Conservation (phyloP, 352 stramenopile species). For the Pythium angustatum region DNA sequence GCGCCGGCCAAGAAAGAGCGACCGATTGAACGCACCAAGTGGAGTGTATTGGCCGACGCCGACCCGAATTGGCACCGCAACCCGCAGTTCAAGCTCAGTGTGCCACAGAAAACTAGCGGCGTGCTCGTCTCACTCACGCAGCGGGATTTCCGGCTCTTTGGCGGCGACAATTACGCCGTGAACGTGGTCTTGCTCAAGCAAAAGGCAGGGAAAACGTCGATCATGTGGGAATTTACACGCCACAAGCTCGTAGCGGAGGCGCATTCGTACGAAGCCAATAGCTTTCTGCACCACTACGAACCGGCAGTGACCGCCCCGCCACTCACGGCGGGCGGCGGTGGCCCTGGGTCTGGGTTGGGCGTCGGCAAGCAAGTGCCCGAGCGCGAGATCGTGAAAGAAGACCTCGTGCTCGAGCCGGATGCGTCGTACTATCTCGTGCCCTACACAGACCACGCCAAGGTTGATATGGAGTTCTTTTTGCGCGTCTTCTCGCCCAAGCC, state of each 20-base stretch:
- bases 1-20: conserved; percentile 30
- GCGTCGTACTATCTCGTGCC: conserved; percentile 81
- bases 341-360: not conserved
- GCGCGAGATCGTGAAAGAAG: conserved; percentile 78
- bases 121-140: conserved; percentile 84
- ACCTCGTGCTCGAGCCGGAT: conserved; percentile 71
- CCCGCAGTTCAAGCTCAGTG: conserved; percentile 82
- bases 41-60: conserved; percentile 60
- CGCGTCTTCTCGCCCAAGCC: conserved; percentile 81
- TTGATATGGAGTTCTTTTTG: conserved; percentile 91
- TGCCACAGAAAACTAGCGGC: conserved; percentile 38
- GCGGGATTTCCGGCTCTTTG: conserved; percentile 78
- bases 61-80: conserved; percentile 92
- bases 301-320: conserved; percentile 27
- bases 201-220: conserved; percentile 53
- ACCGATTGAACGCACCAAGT: conserved; percentile 62
- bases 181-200: conserved; percentile 85
- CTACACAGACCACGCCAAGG: conserved; percentile 76
- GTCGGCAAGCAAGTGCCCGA: conserved; percentile 53
- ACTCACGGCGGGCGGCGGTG: conserved; percentile 26
- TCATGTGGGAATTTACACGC: conserved; percentile 77
- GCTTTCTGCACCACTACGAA: conserved; percentile 43
- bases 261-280: conserved; percentile 54
- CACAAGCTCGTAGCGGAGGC: conserved; percentile 65
- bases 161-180: conserved; percentile 84